Conservation (phyloP, 352 stramenopile genomes). For the Hyaloperonospora arabidopsidis region DNA sequence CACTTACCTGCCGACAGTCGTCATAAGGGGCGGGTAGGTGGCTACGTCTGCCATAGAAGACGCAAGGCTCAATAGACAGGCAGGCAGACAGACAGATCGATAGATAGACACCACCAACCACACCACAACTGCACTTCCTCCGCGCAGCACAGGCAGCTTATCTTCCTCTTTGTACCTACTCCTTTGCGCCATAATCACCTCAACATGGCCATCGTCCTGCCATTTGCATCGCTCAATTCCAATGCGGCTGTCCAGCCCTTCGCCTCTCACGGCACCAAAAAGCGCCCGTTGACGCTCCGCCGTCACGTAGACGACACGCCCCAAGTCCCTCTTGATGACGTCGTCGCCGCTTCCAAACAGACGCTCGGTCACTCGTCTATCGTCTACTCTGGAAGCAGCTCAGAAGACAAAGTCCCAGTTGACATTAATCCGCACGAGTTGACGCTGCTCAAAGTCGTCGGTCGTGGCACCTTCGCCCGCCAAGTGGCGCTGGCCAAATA, state of each 20-base stretch:
- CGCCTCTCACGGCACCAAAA: slow-evolving; percentile 14
- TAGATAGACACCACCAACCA: not conserved
- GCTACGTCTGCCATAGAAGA: not conserved
- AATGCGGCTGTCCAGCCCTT: slow-evolving; percentile 15
- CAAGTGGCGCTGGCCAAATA: slow-evolving; percentile 71
- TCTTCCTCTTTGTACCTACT: not conserved
- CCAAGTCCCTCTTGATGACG: slow-evolving; percentile 17
- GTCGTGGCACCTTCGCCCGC: slow-evolving; percentile 72
- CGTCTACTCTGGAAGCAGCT: slow-evolving; percentile 7
- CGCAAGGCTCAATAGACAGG: too few relatives aligned
- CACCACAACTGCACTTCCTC: slow-evolving; percentile 1
- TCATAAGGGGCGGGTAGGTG: not conserved
- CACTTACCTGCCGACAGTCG: too few relatives aligned
- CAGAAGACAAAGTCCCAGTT: slow-evolving; percentile 10
- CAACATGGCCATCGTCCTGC: slow-evolving; percentile 27
- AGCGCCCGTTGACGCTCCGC: slow-evolving; percentile 23
- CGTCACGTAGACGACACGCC: slow-evolving; percentile 20
- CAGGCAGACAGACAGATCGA: too few relatives aligned
- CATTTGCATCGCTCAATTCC: slow-evolving; percentile 7
- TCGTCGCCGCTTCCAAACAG: slow-evolving; percentile 20
- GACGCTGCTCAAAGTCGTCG: slow-evolving; percentile 79
- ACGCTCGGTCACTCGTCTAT: not conserved
- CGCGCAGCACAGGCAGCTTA: not conserved
- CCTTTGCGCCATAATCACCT: not conserved
- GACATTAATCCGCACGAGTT: slow-evolving; percentile 58